Evolutionary conservation across 2,329 filamentous ascomycete species (phyloP).

Genomic region (Colletotrichum caudatum): DNA sequence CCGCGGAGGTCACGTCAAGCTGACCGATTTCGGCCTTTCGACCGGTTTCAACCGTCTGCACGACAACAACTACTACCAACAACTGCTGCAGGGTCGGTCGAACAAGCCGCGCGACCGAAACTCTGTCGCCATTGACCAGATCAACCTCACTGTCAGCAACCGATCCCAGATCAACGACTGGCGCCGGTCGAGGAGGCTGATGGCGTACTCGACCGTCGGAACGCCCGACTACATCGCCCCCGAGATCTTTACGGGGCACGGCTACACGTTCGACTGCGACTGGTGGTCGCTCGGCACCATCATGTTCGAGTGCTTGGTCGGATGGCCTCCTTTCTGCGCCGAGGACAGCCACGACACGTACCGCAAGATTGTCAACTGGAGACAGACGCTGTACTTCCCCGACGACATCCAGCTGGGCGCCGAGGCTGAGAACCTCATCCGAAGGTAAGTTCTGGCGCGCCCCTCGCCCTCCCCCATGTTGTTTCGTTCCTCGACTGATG

Average conservation of each 20-base stretch:
- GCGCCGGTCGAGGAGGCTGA: constrained; percentile 93
- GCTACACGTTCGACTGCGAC: constrained; percentile 96
- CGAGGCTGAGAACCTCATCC: constrained; percentile 92
- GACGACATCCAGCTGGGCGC: constrained; percentile 90
- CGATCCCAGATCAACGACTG: constrained; percentile 98
- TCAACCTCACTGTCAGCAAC: constrained; percentile 97
- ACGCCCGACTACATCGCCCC: constrained; percentile 99
- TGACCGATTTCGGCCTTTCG: constrained; percentile 97
- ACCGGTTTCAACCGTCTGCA: constrained; percentile 98
- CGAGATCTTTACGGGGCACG: constrained; percentile 96
- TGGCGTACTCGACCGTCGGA: constrained; percentile 98
- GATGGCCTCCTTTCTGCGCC: constrained; percentile 98
- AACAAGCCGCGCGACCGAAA: constrained; percentile 83
- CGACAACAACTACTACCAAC: constrained; percentile 98
- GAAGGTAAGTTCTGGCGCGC: constrained; percentile 75
- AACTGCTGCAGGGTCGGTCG: constrained; percentile 85
- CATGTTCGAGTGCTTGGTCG: constrained; percentile 99
- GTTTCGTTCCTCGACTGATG: not conserved
- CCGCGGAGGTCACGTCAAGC: constrained; percentile 94
- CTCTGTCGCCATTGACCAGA: constrained; percentile 96
- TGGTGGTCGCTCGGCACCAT: constrained; percentile 99
- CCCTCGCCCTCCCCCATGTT: not conserved
- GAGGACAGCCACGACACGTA: constrained; percentile 98
- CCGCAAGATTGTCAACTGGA: constrained; percentile 99
- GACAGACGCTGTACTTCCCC: constrained; percentile 94